Evolutionary conservation across 192 early-diverging fungal species (phyloP).

Genomic region (Backusella mclennaniae): DNA sequence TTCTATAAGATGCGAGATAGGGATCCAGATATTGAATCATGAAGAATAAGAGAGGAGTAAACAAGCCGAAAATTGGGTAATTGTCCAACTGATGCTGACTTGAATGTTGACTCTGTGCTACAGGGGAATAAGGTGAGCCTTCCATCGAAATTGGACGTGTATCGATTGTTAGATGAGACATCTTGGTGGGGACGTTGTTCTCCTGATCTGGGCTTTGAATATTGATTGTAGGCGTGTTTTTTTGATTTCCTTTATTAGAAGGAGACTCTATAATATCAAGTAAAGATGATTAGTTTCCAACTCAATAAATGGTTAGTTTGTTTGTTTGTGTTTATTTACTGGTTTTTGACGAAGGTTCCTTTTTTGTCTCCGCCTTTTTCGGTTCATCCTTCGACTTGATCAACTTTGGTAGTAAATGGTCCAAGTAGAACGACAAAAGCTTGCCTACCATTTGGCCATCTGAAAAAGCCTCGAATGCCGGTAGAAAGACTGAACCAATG

Average conservation of each 20-base stretch:
- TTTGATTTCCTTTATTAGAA: background rate
- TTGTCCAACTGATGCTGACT: constrained; percentile 34
- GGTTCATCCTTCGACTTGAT: constrained; percentile 26
- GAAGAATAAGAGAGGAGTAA: constrained; percentile 45
- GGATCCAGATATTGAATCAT: constrained; percentile 48
- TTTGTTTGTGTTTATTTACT: background rate
- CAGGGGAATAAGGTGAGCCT: constrained; percentile 22
- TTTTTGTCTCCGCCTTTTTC: background rate
- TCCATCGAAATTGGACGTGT: constrained; percentile 12
- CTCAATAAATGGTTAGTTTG: background rate
- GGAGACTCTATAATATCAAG: background rate
- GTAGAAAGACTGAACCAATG: constrained; percentile 49
- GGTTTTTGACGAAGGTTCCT: background rate
- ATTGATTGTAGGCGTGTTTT: constrained; percentile 30
- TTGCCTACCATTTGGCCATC: constrained; percentile 38
- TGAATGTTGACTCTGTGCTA: constrained; percentile 34
- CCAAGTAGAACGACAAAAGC: constrained; percentile 41
- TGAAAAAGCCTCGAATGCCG: constrained; percentile 51
- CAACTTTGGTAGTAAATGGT: constrained; percentile 47
- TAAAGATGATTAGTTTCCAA: background rate
- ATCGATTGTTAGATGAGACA: constrained; percentile 27
- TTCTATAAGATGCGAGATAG: constrained; percentile 23
- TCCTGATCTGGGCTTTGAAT: constrained; percentile 30
- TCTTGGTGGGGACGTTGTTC: background rate
- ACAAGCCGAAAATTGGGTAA: constrained; percentile 46